A percentile compares a stretch with the other conserved stretches of the same genome.
Conservation (phyloP, 2,329 filamentous ascomycete genomes). For the Penicillium sp. region DNA sequence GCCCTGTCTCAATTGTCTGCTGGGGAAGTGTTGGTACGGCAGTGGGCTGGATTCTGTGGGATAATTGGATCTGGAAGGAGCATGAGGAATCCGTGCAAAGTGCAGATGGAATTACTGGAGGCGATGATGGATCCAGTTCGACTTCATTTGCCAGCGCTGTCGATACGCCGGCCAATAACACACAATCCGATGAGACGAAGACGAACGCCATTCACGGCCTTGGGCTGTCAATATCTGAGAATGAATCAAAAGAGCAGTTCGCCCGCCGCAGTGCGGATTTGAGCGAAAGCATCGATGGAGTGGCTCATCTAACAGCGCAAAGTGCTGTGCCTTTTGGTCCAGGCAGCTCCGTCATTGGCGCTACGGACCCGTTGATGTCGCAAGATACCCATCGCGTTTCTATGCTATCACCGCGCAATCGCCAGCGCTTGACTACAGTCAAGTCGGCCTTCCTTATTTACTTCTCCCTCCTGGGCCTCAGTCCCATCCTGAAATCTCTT, state of each 20-base stretch:
- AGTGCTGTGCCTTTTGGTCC: slow-evolving; percentile 16
- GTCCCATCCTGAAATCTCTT: slow-evolving; percentile 94
- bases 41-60: slow-evolving; percentile 86
- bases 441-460: slow-evolving; percentile 94
- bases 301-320: slow-evolving; percentile 31
- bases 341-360: slow-evolving; percentile 21
- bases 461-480: slow-evolving; percentile 84
- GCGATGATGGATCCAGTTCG: slow-evolving; percentile 41
- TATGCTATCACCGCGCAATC: slow-evolving; percentile 53
- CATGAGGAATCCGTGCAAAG: slow-evolving; percentile 45
- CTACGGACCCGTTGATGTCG: slow-evolving; percentile 21
- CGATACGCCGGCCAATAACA: slow-evolving; percentile 27
- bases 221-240: slow-evolving; percentile 41
- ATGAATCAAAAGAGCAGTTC: slow-evolving; percentile 33
- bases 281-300: slow-evolving; percentile 51
- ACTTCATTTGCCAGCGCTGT: slow-evolving; percentile 36
- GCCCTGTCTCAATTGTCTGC: slow-evolving; percentile 81
- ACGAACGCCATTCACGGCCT: slow-evolving; percentile 40
- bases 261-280: slow-evolving; percentile 28
- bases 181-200: slow-evolving; percentile 29
- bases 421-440: slow-evolving; percentile 70
- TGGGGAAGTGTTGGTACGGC: slow-evolving; percentile 81
- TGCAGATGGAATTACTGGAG: slow-evolving; percentile 29
- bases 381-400: slow-evolving; percentile 27
- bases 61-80: slow-evolving; percentile 79